Conservation (phyloP, 257 asterid species). For the Salvia miltiorrhiza region DNA sequence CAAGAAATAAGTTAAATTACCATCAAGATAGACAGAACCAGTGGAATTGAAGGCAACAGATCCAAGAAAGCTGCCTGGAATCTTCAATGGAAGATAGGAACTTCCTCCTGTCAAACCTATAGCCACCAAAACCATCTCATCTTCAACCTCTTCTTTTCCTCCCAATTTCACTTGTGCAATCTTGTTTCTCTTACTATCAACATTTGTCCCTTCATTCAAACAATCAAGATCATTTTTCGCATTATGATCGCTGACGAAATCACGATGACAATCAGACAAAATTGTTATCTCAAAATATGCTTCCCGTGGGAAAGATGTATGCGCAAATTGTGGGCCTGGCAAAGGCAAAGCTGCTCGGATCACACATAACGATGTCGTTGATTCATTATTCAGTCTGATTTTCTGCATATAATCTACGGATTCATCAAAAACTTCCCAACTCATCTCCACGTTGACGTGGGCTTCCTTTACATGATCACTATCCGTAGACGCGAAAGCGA, state of each 20-base stretch:
- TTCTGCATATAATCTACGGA: conserved; percentile 77
- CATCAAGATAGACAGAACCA: conserved; percentile 78
- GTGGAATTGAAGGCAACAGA: conserved; percentile 78
- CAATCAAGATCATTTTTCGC: conserved; percentile 16
- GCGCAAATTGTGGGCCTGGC: conserved; percentile 75
- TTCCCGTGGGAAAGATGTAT: conserved; percentile 69
- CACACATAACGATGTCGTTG: conserved; percentile 22
- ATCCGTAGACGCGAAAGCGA: conserved; percentile 41
- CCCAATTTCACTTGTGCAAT: conserved; percentile 34
- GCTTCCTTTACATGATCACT: conserved; percentile 27
- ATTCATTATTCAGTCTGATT: conserved; percentile 42
- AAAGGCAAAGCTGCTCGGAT: conserved; percentile 60
- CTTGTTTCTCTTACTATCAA: conserved; percentile 13
- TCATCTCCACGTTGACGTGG: conserved; percentile 43
- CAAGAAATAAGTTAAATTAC: conserved; percentile 27
- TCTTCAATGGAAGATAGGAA: conserved; percentile 35
- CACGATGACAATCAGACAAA: conserved; percentile 18
- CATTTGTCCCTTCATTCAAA: neutral
- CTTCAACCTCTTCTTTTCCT: conserved; percentile 20
- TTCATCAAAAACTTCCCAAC: conserved; percentile 83
- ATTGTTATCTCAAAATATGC: conserved; percentile 77
- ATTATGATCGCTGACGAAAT: neutral
- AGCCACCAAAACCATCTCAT: conserved; percentile 31
- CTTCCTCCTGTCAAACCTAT: conserved; percentile 59
- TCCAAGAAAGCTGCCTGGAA: conserved; percentile 73